Evolutionary conservation across 176 grass and related monocot genomes (phyloP), one percentile per base, ranked within the genome.

Genomic region (Phragmites australis): DNA sequence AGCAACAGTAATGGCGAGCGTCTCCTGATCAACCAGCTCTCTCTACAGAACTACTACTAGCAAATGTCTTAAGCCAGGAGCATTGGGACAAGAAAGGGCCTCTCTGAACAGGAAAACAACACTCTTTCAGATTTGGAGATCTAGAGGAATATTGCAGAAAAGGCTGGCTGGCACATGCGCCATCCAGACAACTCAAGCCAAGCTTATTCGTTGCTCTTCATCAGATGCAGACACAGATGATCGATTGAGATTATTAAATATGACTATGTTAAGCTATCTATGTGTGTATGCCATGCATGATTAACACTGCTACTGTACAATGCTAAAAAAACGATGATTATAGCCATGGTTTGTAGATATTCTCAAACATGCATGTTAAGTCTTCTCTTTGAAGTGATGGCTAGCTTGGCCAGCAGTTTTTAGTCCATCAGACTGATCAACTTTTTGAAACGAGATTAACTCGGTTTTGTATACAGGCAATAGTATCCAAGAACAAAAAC

Each of bases 61-160:
- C 72, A 26, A 56, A 74, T 73, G 48, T 73, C 29, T 72, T 51
- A 32, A 25, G 56, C 56, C 31, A 76, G 74, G 23, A 46, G 66
- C 13, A 30, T 22, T 1, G 12, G 23, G 41, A 27, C 17, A 39
- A n/a, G 1, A 5, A 39, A 40, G 16, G 1, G 25, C 55, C 41
- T 76, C 25, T 46, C 27, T 18, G 55, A 61, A 76, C 42, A 29
- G 26, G 74, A 76, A 76, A 61, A 76, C 74, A 60, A 76, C 74
- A 61, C 55, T 25, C 17, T 29, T 76, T 61, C 74, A 46, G 74
- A 77, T 77, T 61, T 62, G 25, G 41, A 77, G 74, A 77, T 77
- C 74, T 77, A 46, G 55, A 31, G 74, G 74, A 76, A 76, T 76
- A 76, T 76, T 60, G 40, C 55, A 60, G 55, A 39, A 76, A 76